Base-by-base conservation (phyloP, 805 yeast genomes). In the Lachancea lanzarotensis region DNA sequence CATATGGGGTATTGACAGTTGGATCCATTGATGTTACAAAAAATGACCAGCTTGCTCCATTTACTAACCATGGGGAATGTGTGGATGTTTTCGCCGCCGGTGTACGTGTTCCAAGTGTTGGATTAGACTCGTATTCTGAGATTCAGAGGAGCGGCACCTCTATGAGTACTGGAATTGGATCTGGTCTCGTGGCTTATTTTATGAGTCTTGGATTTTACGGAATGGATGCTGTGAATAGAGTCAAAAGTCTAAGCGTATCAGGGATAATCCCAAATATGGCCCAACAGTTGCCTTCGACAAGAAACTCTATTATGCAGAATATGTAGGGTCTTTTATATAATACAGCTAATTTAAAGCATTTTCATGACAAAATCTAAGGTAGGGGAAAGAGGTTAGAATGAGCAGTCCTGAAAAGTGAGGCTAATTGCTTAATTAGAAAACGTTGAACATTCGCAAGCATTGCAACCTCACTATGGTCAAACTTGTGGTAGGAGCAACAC, bases 61-160 rank as follows among this genome's bases (percentile, higher is more conserved):
- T 91, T 56, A 76, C 93, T 13, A 90, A 91, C 59, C 86, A 89
- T 88, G 97, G 97, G 0, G 69, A 71, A 15, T 91, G 97, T 62
- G 93, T 90, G 9, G 88, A 87, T 57, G 71, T 86, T 1, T 83
- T 84, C 65, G 88, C 96, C 0, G 78, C 91, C 40, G 98, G 98
- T 0, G 81, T 81, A 0, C 66, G 69, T 13, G 82, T 88, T 3
- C 15, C 38, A 10, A 34, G 38, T 16, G 13, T 40, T 17, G 37
- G 37, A 20, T 47, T 16, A 65, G 66, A 18, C 74, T 71, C 22
- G 16, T 35, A 16, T 12, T 30, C 31, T 5, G 35, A 42, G 13
- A 15, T 63, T 3, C 54, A 63, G 9, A 60, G 60, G 25, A 69
- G 76, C 12, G 81, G 81, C 1, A 75, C 81, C 1, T 75, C 80